phyloP scores from a whole-genome alignment of 164 flowering plant species.

The Vitis rupestris region DNA sequence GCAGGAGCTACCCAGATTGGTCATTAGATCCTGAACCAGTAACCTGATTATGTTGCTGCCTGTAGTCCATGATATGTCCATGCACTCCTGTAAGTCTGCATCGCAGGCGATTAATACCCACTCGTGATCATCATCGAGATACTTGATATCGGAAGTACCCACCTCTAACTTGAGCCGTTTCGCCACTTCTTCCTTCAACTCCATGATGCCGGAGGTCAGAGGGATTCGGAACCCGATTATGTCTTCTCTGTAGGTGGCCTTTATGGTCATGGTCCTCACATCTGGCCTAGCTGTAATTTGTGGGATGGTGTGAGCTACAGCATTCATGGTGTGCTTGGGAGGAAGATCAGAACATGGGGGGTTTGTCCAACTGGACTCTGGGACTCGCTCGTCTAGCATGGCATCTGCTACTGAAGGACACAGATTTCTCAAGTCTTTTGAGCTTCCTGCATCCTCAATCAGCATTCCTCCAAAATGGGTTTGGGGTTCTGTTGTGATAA shows the following conservation, averaged over 20 bases:
- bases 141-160: conserved; percentile 82
- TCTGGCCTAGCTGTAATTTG: conserved; percentile 38
- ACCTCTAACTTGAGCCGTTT: conserved; percentile 82
- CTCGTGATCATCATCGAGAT: conserved; percentile 87
- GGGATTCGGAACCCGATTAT: conserved; percentile 73
- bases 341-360: conserved; percentile 26
- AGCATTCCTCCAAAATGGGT: conserved; percentile 60
- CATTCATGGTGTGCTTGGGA: conserved; percentile 25
- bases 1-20: conserved; percentile 85
- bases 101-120: conserved; percentile 83
- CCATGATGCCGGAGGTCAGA: conserved; percentile 45
- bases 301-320: conserved; percentile 21
- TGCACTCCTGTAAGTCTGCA: conserved; percentile 84
- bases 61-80: conserved; percentile 61
- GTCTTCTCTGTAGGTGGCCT: conserved; percentile 77
- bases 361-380: conserved; percentile 39
- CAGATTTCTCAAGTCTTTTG: conserved; percentile 72
- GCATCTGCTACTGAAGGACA: conserved; percentile 50
- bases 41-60: conserved; percentile 65
- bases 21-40: conserved; percentile 50
- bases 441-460: conserved; percentile 81
- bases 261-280: conserved; percentile 55
- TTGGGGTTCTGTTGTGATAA: conserved; percentile 28
- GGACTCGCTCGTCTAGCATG: conserved; percentile 41
- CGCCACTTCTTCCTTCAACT: conserved; percentile 78